Base-by-base conservation (phyloP, 75 land plant genomes). In the Gnetum montanum region DNA sequence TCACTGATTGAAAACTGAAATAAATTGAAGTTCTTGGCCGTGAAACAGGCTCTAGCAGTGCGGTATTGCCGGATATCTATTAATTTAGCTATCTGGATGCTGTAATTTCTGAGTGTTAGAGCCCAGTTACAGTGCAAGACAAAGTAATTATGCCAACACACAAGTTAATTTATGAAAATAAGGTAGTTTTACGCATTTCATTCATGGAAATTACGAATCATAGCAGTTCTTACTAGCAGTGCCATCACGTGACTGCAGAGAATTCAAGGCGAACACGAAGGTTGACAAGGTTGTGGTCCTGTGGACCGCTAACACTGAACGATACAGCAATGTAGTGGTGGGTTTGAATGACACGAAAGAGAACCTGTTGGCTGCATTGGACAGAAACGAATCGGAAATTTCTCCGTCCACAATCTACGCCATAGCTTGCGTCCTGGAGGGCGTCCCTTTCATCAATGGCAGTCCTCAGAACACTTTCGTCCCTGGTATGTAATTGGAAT, bases 401-500 rank as follows among this genome's bases (percentile, higher is more conserved):
- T 75, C 78, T 5, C 78, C 78, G 1, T 75, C 78, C 1, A 75
- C 75, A 28, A 33, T 75, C 10, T 75, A 64, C 33, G 78, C 75
- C 55, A 25, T 70, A 19, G 78, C 78, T 12, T 75, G 78, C 53
- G 60, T 75, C 2, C 64, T 55, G 12, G 78, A 75, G 54, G 55
- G 54, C 29, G 74, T 75, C 20, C 78, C 78, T 30, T 75, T 75
- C 60, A 65, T 75, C 55, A 75, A 75, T 37, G 78, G 78, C 46
- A 75, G 78, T 53, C 78, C 78, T 23, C 78, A 75, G 44, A 75
- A 75, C 47, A 75, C 78, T 4, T 75, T 75, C 46, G 78, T 75
- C 10, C 78, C 78, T 46, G 78, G 78, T 75, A 7, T 4, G 65
- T 34, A 26, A 6, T 8, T 34, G 29, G 16, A 59, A 51, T 20